Percentiles rank a stretch among this genome's conserved stretches.
These are phyloP conservation scores for Macrophomina phaseolina DNA, from an alignment of 2,329 filamentous ascomycete genomes.

Conservation along the genomic window DNA sequence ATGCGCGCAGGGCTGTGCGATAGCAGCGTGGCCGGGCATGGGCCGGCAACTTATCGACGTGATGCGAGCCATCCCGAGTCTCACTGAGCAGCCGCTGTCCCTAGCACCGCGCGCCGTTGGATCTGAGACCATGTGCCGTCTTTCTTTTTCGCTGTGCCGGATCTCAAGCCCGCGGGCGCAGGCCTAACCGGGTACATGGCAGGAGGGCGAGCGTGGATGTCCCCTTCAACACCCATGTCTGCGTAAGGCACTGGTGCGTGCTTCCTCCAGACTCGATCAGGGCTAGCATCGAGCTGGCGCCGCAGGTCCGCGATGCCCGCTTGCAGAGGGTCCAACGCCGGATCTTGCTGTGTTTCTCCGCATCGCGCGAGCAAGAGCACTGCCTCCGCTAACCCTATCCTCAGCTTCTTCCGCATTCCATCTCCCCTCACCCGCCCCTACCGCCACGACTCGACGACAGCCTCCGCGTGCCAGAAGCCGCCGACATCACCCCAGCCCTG, in stretches of 20 bases:
- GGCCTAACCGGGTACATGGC: slow-evolving; percentile 18
- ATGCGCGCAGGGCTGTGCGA: slow-evolving; percentile 10
- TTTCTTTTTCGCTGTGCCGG: slow-evolving; percentile 1
- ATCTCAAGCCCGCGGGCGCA: slow-evolving; percentile 2
- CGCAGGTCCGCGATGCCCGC: slow-evolving; percentile 22
- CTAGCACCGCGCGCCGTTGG: slow-evolving; percentile 11
- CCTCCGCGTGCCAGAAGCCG: neutral
- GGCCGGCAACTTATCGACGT: slow-evolving; percentile 21
- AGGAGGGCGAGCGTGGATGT: slow-evolving; percentile 13
- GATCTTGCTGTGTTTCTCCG: slow-evolving; percentile 21
- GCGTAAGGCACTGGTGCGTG: slow-evolving; percentile 22
- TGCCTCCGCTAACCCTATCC: neutral
- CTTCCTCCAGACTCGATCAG: slow-evolving; percentile 6
- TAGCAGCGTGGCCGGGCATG: neutral
- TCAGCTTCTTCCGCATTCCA: slow-evolving; percentile 6
- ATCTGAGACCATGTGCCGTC: slow-evolving; percentile 17
- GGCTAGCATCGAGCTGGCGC: slow-evolving; percentile 12
- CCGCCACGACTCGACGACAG: neutral
- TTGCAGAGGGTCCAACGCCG: neutral
- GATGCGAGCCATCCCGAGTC: slow-evolving; percentile 10
- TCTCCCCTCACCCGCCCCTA: neutral
- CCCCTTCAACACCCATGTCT: slow-evolving; percentile 10
- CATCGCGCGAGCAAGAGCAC: slow-evolving; percentile 4
- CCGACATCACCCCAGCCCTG: slow-evolving; percentile 7
- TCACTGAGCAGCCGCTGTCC: slow-evolving; percentile 1